These are phyloP conservation scores for Huntiella moniliformis DNA, from an alignment of 2,329 filamentous ascomycete species.

Conservation along the genomic window DNA sequence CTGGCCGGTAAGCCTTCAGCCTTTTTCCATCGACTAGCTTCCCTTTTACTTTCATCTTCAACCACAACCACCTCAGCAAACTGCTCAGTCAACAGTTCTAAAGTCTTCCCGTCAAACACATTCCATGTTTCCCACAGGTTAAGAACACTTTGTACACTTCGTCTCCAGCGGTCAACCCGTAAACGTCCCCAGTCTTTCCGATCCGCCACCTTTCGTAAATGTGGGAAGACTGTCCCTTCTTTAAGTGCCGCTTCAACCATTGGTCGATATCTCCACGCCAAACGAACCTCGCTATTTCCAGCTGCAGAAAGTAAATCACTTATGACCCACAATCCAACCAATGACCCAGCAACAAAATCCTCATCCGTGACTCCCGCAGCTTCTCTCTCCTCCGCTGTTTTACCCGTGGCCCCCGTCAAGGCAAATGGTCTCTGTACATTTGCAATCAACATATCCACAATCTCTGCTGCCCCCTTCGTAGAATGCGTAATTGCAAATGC, in stretches of 20 bases:
- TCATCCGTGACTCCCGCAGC: conserved; percentile 11
- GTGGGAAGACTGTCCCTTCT: conserved; percentile 51
- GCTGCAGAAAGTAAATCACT: conserved; percentile 63
- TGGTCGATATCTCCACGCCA: conserved; percentile 72
- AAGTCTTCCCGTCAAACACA: conserved; percentile 54
- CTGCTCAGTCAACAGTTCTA: conserved; percentile 48
- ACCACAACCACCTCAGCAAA: conserved; percentile 34
- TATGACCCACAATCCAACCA: conserved; percentile 63
- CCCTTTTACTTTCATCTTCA: conserved; percentile 17
- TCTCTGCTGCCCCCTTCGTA: conserved; percentile 67
- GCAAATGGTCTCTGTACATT: conserved; percentile 66
- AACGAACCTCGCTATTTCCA: conserved; percentile 58
- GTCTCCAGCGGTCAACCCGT: conserved; percentile 68
- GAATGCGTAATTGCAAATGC: conserved; percentile 80
- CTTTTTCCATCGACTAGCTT: conserved; percentile 29
- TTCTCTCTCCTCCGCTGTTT: conserved; percentile 23
- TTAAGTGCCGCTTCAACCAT: conserved; percentile 59
- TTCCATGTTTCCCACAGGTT: conserved; percentile 55
- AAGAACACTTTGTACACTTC: conserved; percentile 51
- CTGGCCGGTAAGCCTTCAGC: conserved; percentile 22
- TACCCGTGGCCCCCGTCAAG: conserved; percentile 37
- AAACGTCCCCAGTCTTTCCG: conserved; percentile 62
- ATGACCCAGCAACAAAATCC: conserved; percentile 53
- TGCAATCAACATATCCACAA: conserved; percentile 70
- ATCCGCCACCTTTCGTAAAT: conserved; percentile 54